Conservation (phyloP, 176 grass and related monocot genomes). For the sorghum (Sorghum bicolor) region Sorghum_bicolor_NCBIv3 NC_012874.2:68111001-68111500, state of each 20-base stretch:
- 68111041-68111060: constrained; percentile 34
- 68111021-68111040: neutral
- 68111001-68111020: neutral
- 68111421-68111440: neutral
- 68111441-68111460: neutral
- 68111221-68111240: constrained; percentile 23
- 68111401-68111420: too few species aligned
- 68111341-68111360: constrained; percentile 59
- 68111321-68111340: constrained; percentile 46
- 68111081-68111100: constrained; percentile 16
- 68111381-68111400: too few species aligned
- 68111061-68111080: constrained; percentile 54
- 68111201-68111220: constrained; percentile 33
- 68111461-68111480: constrained; percentile 35
- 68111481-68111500: constrained; percentile 44
- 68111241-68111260: constrained; percentile 43
- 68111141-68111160: constrained; percentile 28
- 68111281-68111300: constrained; percentile 42
- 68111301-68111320: constrained; percentile 35
- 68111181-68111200: constrained; percentile 42
- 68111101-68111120: constrained; percentile 33
- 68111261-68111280: constrained; percentile 29
- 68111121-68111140: constrained; percentile 40
- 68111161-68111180: constrained; percentile 40
- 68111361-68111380: constrained; percentile 34